Base-by-base conservation (phyloP, 1,284 basidiomycete species). In the Ganoderma lingzhi region DNA sequence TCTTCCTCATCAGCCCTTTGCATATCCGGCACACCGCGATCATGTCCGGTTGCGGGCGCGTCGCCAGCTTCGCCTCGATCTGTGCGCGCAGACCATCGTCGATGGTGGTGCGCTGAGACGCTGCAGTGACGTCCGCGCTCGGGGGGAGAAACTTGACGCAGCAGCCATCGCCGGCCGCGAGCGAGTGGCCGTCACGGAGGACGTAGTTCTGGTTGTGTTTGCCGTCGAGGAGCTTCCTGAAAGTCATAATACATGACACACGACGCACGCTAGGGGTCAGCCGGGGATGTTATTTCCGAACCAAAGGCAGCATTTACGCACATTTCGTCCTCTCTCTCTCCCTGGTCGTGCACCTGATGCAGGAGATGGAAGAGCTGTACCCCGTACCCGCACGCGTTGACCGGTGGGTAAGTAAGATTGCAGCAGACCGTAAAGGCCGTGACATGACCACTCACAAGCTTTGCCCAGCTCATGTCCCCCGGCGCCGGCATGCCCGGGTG, bases 81-180 rank as follows among this genome's bases (percentile, higher is more conserved):
- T 62, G 53, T 51, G 63, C 41, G 48, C 63, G 63, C 3, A 23
- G 19, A 28, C 9, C 42, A 17, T 60, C 56, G 63, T 58, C 60
- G 67, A 62, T 2, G 9, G 41, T 19, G n/a, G 53, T 19, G 15
- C 67, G 63, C 3, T 14, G 51, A 2, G n/a, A 61, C 8, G 64
- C 64, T 9, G 44, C 17, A 0, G 63, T 0, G 5, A 53, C 65
- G 60, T 69, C 68, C 0, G 32, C 64, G 3, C 61, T 64, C 39
- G 63, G 55, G 19, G 68, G 60, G 28, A 65, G 23, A 39, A 69
- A 53, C 44, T 65, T 59, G 35, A 69, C 6, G 23, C 68, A 62
- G 32, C 64, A 55, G 23, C 59, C 42, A 19, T 42, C 35, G 3
- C 60, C 64, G 0, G 48, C 37, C 1, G 3, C 30, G 32, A 63